A percentile compares a stretch with the other conserved stretches of the same genome.
Conservation (phyloP, 768 basidiomycete species). For the Boletus pseudopeckii region DNA sequence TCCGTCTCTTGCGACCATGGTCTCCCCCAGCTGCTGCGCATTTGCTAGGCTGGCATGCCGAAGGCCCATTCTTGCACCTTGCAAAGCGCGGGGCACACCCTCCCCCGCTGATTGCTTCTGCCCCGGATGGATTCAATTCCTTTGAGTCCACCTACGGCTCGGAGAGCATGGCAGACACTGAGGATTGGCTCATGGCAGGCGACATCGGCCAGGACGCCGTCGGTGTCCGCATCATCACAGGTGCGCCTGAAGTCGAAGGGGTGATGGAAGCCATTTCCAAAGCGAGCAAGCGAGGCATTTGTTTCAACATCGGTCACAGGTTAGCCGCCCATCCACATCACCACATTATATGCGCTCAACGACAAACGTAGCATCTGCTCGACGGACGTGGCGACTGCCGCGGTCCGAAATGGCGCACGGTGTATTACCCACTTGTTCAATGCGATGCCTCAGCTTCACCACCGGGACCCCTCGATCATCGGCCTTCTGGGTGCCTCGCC, state of each 20-base stretch:
- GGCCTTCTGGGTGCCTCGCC: slow-evolving; percentile 81
- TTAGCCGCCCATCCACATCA: slow-evolving; percentile 25
- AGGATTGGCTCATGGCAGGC: slow-evolving; percentile 63
- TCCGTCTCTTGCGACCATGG: slow-evolving; percentile 66
- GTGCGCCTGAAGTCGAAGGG: slow-evolving; percentile 83
- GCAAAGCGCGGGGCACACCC: slow-evolving; percentile 85
- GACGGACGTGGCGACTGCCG: slow-evolving; percentile 67
- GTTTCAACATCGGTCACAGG: slow-evolving; percentile 91
- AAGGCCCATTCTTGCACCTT: slow-evolving; percentile 83
- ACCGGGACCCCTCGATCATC: slow-evolving; percentile 89
- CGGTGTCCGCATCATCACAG: slow-evolving; percentile 78
- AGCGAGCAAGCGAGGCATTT: slow-evolving; percentile 60
- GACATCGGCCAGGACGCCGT: slow-evolving; percentile 29
- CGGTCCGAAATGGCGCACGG: slow-evolving; percentile 70
- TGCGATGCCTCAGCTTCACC: slow-evolving; percentile 87
- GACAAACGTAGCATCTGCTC: slow-evolving; percentile 56
- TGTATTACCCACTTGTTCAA: slow-evolving; percentile 93
- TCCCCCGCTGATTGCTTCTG: slow-evolving; percentile 57
- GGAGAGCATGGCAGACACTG: slow-evolving; percentile 56
- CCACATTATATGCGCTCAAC: slow-evolving; percentile 1
- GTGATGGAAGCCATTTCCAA: slow-evolving; percentile 68
- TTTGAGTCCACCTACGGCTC: slow-evolving; percentile 75
- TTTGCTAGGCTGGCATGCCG: slow-evolving; percentile 85
- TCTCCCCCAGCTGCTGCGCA: slow-evolving; percentile 63
- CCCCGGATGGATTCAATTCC: slow-evolving; percentile 58